Conservation (phyloP, 495 filamentous ascomycete genomes). For the Neurospora tetraspora region DNA sequence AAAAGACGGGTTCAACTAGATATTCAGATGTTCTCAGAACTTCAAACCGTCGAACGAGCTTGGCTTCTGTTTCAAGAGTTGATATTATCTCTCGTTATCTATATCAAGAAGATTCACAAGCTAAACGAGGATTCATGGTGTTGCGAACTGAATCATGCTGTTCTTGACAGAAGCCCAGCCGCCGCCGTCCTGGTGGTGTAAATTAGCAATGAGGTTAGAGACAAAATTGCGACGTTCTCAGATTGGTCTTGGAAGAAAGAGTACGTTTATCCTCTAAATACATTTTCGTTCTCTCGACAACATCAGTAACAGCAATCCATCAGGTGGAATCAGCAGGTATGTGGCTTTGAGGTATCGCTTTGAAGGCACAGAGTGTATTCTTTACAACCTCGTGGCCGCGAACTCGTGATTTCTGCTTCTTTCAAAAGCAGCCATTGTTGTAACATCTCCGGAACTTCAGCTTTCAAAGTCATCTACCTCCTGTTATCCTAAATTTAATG, state of each 20-base stretch:
- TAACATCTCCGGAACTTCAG: not conserved
- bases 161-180: not conserved
- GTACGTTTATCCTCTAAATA: not conserved
- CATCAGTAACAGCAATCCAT: not conserved
- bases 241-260: too few relatives aligned
- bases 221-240: too few relatives aligned
- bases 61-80: too few relatives aligned
- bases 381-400: not conserved
- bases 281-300: not conserved
- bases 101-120: not conserved
- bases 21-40: not conserved
- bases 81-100: not conserved
- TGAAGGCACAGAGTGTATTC: not conserved
- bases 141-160: not conserved
- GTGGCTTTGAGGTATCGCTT: not conserved
- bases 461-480: not conserved
- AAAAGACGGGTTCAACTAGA: not conserved
- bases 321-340: not conserved
- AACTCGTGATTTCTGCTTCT: not conserved
- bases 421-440: not conserved
- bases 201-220: not conserved
- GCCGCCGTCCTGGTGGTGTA: not conserved
- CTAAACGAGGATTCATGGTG: not conserved
- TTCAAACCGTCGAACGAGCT: not conserved
- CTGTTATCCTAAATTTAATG: not conserved